Conservation (phyloP, 2,329 filamentous ascomycete species). For the Phialophora tarda region DNA sequence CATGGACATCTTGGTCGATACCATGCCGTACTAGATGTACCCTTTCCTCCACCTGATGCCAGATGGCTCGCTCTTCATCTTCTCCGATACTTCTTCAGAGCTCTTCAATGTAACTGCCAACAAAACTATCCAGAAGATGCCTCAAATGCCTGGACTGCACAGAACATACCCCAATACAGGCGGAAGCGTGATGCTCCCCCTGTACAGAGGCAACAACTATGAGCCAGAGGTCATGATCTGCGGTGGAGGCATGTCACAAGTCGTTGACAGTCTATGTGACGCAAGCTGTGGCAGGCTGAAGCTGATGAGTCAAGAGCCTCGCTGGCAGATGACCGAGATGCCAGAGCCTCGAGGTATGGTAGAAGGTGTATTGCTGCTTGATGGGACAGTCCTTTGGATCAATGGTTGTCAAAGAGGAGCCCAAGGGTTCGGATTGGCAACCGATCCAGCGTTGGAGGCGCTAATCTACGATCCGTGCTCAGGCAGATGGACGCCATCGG, state of each 20-base stretch:
- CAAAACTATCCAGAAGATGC: slow-evolving; percentile 53
- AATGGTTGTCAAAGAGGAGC: slow-evolving; percentile 64
- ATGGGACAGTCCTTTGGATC: slow-evolving; percentile 65
- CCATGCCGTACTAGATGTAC: slow-evolving; percentile 69
- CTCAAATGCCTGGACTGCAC: slow-evolving; percentile 62
- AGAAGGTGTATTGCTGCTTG: slow-evolving; percentile 63
- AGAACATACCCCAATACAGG: slow-evolving; percentile 67
- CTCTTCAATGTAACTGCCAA: slow-evolving; percentile 59
- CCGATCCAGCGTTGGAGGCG: slow-evolving; percentile 60
- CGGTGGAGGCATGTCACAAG: slow-evolving; percentile 65
- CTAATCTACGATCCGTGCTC: slow-evolving; percentile 65
- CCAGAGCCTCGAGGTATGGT: slow-evolving; percentile 63
- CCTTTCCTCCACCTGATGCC: slow-evolving; percentile 65
- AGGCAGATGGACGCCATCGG: slow-evolving; percentile 56
- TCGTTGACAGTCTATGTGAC: slow-evolving; percentile 64
- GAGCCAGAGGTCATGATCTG: slow-evolving; percentile 62
- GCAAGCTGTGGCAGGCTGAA: slow-evolving; percentile 63
- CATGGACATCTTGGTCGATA: slow-evolving; percentile 62
- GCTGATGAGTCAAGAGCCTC: slow-evolving; percentile 55
- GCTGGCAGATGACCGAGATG: slow-evolving; percentile 65
- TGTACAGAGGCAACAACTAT: slow-evolving; percentile 60
- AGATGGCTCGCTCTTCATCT: slow-evolving; percentile 63
- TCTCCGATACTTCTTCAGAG: slow-evolving; percentile 62
- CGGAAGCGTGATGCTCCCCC: slow-evolving; percentile 62
- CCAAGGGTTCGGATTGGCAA: slow-evolving; percentile 65